Percentiles rank a stretch among this genome's conserved stretches.
Evolutionary conservation across 768 basidiomycete species (phyloP).

Genomic region (Phaffia tasmanica): DNA sequence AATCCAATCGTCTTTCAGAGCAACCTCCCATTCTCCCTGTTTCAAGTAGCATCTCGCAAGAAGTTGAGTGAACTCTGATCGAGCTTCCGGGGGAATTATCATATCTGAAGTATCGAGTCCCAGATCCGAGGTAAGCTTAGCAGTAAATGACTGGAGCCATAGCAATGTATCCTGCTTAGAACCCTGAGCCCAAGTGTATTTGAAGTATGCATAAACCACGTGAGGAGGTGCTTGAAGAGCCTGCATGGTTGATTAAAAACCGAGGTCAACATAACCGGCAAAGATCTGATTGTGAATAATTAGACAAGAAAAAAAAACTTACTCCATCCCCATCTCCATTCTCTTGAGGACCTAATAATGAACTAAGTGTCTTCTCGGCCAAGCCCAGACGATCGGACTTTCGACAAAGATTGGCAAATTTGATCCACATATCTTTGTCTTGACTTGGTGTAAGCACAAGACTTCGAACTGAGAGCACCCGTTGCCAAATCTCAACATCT

Average conservation of each 20-base stretch:
- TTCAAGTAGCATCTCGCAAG: constrained; percentile 97
- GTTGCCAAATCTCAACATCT: constrained; percentile 98
- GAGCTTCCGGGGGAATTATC: constrained; percentile 38
- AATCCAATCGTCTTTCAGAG: constrained; percentile 66
- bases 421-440: constrained; percentile 96
- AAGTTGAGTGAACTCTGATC: constrained; percentile 57
- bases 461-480: constrained; percentile 88
- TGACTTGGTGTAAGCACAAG: constrained; percentile 86
- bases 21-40: constrained; percentile 85
- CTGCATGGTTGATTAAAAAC: constrained; percentile 17
- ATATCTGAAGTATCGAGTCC: constrained; percentile 18
- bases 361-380: constrained; percentile 93
- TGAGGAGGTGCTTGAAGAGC: constrained; percentile 67
- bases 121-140: constrained; percentile 52
- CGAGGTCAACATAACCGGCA: too few relatives aligned
- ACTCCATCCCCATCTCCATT: constrained; percentile 25
- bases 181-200: constrained; percentile 88
- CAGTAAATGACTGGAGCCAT: constrained; percentile 71
- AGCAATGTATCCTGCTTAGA: constrained; percentile 64
- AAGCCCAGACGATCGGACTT: constrained; percentile 88
- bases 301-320: background rate
- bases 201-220: constrained; percentile 90
- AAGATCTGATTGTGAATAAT: too few relatives aligned
- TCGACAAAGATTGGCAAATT: constrained; percentile 93
- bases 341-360: constrained; percentile 60